Percentiles rank a stretch among this genome's conserved stretches.
These are phyloP conservation scores for Alternaria sp. DNA, from an alignment of 2,329 filamentous ascomycete genomes.

Conservation along the genomic window DNA sequence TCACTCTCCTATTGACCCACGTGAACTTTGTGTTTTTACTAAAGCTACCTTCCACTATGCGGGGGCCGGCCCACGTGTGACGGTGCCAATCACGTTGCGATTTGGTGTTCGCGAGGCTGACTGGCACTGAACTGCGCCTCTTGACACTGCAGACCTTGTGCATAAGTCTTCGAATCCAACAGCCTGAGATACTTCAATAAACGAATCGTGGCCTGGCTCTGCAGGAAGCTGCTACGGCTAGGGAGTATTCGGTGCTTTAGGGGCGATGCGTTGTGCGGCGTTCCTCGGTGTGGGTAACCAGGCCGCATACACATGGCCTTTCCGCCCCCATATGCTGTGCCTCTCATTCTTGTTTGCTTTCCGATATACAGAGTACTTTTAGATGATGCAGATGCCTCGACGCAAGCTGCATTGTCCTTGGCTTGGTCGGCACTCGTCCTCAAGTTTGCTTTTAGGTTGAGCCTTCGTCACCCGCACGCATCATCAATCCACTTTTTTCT, in stretches of 20 bases:
- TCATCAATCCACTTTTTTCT: background rate
- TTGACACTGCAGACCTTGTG: background rate
- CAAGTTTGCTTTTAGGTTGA: background rate
- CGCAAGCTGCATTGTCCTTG: conserved; percentile 11
- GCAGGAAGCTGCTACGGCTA: background rate
- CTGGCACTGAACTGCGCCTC: conserved; percentile 1
- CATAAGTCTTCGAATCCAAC: background rate
- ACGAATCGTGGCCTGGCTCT: background rate
- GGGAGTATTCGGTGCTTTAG: conserved; percentile 10
- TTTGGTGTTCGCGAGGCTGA: conserved; percentile 5
- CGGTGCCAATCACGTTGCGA: conserved; percentile 12
- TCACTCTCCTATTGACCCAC: conserved; percentile 2
- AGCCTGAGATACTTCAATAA: background rate
- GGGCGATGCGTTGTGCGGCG: conserved; percentile 10
- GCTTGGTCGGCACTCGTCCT: background rate
- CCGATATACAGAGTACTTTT: conserved; percentile 8
- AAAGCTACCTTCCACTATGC: conserved; percentile 2
- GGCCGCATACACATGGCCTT: conserved; percentile 15
- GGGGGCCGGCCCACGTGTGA: conserved; percentile 7
- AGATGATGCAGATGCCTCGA: conserved; percentile 5
- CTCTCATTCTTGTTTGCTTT: conserved; percentile 16
- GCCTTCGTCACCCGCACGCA: background rate
- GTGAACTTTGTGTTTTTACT: background rate
- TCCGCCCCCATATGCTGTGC: conserved; percentile 21
- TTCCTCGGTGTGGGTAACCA: conserved; percentile 3